Evolutionary conservation across 1,139 yeast species (phyloP).

Genomic region (Taphrina wiesneri): DNA sequence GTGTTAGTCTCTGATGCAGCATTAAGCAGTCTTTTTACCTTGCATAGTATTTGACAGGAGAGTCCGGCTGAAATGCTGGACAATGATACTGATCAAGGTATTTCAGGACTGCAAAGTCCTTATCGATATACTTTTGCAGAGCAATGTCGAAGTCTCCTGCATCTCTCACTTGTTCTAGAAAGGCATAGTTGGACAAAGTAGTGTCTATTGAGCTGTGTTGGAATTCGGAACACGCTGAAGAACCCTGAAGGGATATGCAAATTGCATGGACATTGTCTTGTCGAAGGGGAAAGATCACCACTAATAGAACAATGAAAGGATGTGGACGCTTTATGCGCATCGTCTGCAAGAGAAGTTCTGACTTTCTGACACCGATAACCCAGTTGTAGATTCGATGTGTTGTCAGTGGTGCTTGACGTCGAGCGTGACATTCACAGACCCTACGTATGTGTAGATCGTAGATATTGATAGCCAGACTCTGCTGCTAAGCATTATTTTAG

Average conservation of each 20-base stretch:
- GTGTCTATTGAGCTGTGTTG: neutral
- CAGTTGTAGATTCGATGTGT: no score
- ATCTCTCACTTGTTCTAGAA: neutral
- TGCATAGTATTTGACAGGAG: neutral
- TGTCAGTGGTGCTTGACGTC: no score
- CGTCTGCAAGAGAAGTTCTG: no score
- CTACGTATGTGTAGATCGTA: no score
- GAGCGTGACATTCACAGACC: no score
- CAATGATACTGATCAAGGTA: neutral
- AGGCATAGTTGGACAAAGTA: neutral
- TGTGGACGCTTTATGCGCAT: neutral
- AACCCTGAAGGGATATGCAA: neutral
- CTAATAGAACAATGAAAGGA: neutral
- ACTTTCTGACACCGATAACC: no score
- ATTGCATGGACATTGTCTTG: neutral
- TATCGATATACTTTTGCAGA: neutral
- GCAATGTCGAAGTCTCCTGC: slow-evolving; percentile 9
- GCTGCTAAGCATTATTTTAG: no score
- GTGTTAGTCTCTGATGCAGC: neutral
- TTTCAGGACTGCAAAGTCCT: neutral
- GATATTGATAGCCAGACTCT: no score
- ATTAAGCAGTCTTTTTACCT: slow-evolving; percentile 3
- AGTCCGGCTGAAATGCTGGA: neutral
- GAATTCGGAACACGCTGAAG: neutral
- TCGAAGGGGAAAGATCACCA: neutral